Conservation (phyloP, 345 rosid species). For the Acer negundo region DNA sequence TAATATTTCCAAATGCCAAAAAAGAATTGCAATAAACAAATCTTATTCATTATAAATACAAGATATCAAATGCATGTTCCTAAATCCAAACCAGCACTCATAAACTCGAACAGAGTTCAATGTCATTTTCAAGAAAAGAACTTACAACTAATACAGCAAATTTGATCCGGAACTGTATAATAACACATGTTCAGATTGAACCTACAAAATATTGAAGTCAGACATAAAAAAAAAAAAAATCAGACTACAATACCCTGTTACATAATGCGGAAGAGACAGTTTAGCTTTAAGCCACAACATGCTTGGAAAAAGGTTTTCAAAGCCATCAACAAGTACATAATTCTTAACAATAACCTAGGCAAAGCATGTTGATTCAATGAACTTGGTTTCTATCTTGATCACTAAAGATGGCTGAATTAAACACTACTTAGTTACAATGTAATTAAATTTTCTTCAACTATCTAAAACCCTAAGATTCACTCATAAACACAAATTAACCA, state of each 20-base stretch:
- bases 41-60: background rate
- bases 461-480: background rate
- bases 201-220: background rate
- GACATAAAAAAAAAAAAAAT: background rate
- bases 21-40: background rate
- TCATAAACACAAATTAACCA: background rate
- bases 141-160: constrained; percentile 1
- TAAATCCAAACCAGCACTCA: background rate
- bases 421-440: background rate
- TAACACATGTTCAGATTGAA: background rate
- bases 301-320: background rate
- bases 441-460: background rate
- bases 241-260: background rate
- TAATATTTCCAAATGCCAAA: background rate
- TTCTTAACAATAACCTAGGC: background rate
- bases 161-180: background rate
- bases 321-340: background rate
- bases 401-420: background rate
- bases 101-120: background rate
- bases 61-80: background rate
- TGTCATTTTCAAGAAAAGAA: background rate
- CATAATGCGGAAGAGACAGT: background rate
- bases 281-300: background rate
- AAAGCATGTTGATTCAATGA: background rate
- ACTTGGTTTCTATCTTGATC: background rate